Conservation (phyloP, 1,139 yeast species). For the Blastobotrys indianensis region DNA sequence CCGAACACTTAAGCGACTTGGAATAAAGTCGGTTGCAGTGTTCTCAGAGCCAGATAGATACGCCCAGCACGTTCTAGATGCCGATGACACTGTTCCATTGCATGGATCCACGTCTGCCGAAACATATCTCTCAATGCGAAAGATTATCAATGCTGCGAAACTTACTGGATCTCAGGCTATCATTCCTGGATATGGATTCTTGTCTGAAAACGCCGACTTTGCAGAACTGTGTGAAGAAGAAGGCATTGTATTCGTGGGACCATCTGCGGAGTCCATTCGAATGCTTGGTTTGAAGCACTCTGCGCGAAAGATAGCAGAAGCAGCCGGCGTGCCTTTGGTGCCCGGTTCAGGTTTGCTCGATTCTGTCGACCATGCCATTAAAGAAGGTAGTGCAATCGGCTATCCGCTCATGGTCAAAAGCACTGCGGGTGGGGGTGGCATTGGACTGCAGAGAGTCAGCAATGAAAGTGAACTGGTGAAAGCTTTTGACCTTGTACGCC, state of each 20-base stretch:
- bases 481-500: slow-evolving; percentile 85
- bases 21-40: slow-evolving; percentile 75
- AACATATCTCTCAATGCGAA: slow-evolving; percentile 79
- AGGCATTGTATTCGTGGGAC: slow-evolving; percentile 90
- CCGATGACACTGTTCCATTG: slow-evolving; percentile 76
- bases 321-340: slow-evolving; percentile 87
- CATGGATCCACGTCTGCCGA: slow-evolving; percentile 83
- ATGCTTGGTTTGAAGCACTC: slow-evolving; percentile 90
- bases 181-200: slow-evolving; percentile 94
- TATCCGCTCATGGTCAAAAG: slow-evolving; percentile 96
- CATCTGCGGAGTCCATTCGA: slow-evolving; percentile 88
- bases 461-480: slow-evolving; percentile 69
- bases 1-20: slow-evolving; percentile 73
- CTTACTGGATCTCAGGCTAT: slow-evolving; percentile 82
- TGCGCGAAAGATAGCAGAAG: slow-evolving; percentile 85
- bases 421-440: slow-evolving; percentile 99
- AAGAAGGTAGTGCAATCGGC: slow-evolving; percentile 68
- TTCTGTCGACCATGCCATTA: slow-evolving; percentile 64
- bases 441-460: slow-evolving; percentile 91
- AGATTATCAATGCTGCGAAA: slow-evolving; percentile 80
- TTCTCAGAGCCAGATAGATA: slow-evolving; percentile 88
- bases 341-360: slow-evolving; percentile 87
- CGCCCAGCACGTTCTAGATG: slow-evolving; percentile 75
- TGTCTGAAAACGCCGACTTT: slow-evolving; percentile 94
- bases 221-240: slow-evolving; percentile 78